These are phyloP conservation scores for Colletotrichum shisoi DNA, from an alignment of 2,329 filamentous ascomycete species.

Conservation along the genomic window DNA sequence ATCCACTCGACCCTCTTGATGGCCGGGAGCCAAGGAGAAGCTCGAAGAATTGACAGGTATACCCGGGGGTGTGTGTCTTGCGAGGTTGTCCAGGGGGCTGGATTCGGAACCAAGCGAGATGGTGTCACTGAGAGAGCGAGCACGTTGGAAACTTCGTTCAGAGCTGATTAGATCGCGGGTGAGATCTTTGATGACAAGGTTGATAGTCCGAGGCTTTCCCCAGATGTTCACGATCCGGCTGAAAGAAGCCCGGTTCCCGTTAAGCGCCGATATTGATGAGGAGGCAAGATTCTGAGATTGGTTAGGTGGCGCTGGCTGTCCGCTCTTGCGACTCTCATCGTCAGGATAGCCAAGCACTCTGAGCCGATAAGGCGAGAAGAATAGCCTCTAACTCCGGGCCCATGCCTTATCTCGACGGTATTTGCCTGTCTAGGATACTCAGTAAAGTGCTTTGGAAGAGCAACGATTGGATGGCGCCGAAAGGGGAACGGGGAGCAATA, in stretches of 20 bases:
- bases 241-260: background rate
- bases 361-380: conserved; percentile 13
- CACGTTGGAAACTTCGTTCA: background rate
- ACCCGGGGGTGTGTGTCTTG: background rate
- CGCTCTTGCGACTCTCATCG: conserved; percentile 1
- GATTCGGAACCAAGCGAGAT: background rate
- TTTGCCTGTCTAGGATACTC: conserved; percentile 27
- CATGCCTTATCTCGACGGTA: conserved; percentile 32
- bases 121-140: background rate
- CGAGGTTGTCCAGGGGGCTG: background rate
- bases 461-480: conserved; percentile 21
- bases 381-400: conserved; percentile 25
- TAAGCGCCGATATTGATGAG: background rate
- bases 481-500: conserved; percentile 13
- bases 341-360: background rate
- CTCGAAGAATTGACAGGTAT: conserved; percentile 3
- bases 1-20: background rate
- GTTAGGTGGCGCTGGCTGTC: background rate
- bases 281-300: background rate
- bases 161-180: conserved; percentile 1
- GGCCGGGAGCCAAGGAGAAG: conserved; percentile 5
- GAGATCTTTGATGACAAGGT: background rate
- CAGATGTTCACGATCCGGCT: background rate
- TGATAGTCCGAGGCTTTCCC: background rate
- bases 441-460: conserved; percentile 26